These are phyloP conservation scores for Alternaria ethzedia DNA, from an alignment of 2,329 filamentous ascomycete genomes.

Conservation along the genomic window DNA sequence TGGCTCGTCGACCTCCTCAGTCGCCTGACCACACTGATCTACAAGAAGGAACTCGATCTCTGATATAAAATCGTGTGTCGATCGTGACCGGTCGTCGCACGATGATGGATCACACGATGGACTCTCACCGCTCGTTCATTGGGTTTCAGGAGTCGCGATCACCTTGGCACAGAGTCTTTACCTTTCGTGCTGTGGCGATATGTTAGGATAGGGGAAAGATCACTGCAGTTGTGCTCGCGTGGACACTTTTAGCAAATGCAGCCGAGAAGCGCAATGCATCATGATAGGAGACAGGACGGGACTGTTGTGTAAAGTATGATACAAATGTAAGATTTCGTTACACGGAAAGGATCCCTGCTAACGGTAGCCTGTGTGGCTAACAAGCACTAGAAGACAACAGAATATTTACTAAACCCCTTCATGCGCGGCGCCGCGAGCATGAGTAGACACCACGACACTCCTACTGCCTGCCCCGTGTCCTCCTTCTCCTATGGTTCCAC, in stretches of 20 bases:
- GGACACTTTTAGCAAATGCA: background rate
- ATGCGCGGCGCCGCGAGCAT: background rate
- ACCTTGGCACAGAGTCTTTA: background rate
- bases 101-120: background rate
- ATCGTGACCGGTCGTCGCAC: background rate
- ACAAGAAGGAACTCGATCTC: background rate
- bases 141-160: background rate
- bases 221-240: background rate
- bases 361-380: background rate
- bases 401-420: background rate
- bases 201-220: background rate
- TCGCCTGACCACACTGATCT: constrained; percentile 3
- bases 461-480: background rate
- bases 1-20: background rate
- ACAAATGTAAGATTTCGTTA: background rate
- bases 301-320: background rate
- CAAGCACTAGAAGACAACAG: background rate
- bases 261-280: background rate
- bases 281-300: background rate
- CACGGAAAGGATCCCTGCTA: background rate
- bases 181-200: background rate
- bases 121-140: background rate
- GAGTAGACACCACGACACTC: background rate
- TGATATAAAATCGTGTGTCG: background rate
- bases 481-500: constrained; percentile 7